phyloP scores from a whole-genome alignment of 2,329 filamentous ascomycete species.

The Dactylellina haptotyla region DNA sequence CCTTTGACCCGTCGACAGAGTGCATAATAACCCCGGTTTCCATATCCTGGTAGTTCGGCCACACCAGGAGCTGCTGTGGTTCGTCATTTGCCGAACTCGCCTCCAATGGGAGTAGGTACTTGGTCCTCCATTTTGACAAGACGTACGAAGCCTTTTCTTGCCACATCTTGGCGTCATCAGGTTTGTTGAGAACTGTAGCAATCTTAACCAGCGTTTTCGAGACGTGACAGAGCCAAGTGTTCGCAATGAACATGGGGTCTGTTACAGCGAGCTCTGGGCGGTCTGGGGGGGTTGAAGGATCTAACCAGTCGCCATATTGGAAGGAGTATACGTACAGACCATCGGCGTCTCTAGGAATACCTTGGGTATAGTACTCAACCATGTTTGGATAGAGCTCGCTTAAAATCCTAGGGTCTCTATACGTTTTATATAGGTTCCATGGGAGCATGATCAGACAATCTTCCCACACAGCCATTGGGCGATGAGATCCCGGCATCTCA shows the following conservation, averaged over 20 bases:
- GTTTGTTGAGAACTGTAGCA: constrained; percentile 59
- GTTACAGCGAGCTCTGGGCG: constrained; percentile 62
- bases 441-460: constrained; percentile 63
- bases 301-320: constrained; percentile 66
- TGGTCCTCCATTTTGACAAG: constrained; percentile 13
- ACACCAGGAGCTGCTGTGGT: constrained; percentile 19
- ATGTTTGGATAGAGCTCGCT: constrained; percentile 62
- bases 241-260: constrained; percentile 63
- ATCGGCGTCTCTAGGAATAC: constrained; percentile 59
- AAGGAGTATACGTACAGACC: constrained; percentile 62
- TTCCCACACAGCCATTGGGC: constrained; percentile 61
- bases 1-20: constrained; percentile 2
- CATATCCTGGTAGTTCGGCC: constrained; percentile 58
- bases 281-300: constrained; percentile 64
- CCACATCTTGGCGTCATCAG: constrained; percentile 54
- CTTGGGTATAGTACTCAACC: constrained; percentile 62
- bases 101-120: constrained; percentile 30
- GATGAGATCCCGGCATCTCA: constrained; percentile 44
- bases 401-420: constrained; percentile 61
- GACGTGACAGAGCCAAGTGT: constrained; percentile 65
- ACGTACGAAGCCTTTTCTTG: constrained; percentile 4
- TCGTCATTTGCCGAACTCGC: background rate
- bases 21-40: constrained; percentile 60
- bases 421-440: constrained; percentile 63
- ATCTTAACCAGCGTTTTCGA: constrained; percentile 62